phyloP scores from a whole-genome alignment of 768 basidiomycete genomes.

The Suillus alpinus region DNA sequence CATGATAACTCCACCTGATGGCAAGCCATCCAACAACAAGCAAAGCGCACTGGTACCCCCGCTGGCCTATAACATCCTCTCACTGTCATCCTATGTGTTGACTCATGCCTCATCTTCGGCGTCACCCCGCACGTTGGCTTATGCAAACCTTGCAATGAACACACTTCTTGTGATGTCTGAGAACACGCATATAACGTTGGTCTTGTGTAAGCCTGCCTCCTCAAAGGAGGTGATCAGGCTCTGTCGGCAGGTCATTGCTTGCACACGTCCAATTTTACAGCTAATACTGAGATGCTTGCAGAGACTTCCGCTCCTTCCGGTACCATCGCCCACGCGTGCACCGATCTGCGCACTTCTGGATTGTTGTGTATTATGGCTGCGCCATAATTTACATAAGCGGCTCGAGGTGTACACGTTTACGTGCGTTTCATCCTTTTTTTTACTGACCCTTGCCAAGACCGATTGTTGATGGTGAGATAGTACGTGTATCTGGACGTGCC shows the following conservation, averaged over 20 bases:
- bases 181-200: conserved; percentile 44
- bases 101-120: conserved; percentile 64
- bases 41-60: conserved; percentile 27
- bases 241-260: conserved; percentile 56
- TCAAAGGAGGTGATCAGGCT: conserved; percentile 44
- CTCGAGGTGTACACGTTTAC: conserved; percentile 56
- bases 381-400: conserved; percentile 65
- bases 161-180: conserved; percentile 51
- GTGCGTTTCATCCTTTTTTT: conserved; percentile 37
- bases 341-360: conserved; percentile 62
- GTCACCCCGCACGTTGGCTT: conserved; percentile 57
- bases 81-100: conserved; percentile 62
- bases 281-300: conserved; percentile 17
- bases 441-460: neutral
- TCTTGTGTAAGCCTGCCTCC: conserved; percentile 37
- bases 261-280: neutral
- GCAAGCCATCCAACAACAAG: conserved; percentile 6
- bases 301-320: conserved; percentile 53
- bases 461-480: conserved; percentile 28
- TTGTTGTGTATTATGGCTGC: conserved; percentile 66
- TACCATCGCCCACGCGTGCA: conserved; percentile 36
- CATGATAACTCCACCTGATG: conserved; percentile 27
- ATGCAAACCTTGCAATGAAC: conserved; percentile 57
- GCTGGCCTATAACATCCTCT: conserved; percentile 47
- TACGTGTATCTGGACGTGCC: conserved; percentile 52